Evolutionary conservation across 2,329 filamentous ascomycete species (phyloP).

Genomic region (Alternaria hordeiaustralica): DNA sequence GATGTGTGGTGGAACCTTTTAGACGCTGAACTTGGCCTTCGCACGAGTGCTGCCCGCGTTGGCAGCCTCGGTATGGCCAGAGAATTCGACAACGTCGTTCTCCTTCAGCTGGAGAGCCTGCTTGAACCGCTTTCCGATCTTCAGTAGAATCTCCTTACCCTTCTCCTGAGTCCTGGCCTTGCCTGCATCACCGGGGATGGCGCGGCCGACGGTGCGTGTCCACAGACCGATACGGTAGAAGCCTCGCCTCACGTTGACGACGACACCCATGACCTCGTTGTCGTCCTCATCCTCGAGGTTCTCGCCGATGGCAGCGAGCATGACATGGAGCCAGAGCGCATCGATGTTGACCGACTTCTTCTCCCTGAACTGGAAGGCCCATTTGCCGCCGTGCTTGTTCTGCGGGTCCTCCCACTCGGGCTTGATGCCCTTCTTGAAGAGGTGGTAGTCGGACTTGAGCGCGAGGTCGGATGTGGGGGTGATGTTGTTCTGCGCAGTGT

Average conservation of each 20-base stretch:
- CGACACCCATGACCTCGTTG: constrained; percentile 98
- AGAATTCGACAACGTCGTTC: constrained; percentile 87
- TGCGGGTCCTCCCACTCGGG: constrained; percentile 98
- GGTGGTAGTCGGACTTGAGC: constrained; percentile 98
- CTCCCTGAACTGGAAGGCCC: constrained; percentile 98
- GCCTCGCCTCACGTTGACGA: constrained; percentile 97
- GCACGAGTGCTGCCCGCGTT: constrained; percentile 92
- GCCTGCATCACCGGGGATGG: constrained; percentile 74
- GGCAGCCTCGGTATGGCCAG: constrained; percentile 92
- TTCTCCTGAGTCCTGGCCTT: constrained; percentile 82
- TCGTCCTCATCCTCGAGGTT: constrained; percentile 94
- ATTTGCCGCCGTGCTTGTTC: constrained; percentile 99
- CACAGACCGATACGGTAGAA: constrained; percentile 98
- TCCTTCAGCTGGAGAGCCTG: constrained; percentile 81
- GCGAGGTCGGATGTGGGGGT: constrained; percentile 93
- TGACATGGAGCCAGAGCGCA: constrained; percentile 94
- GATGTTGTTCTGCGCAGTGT: constrained; percentile 86
- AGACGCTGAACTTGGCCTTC: constrained; percentile 91
- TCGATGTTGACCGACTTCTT: constrained; percentile 92
- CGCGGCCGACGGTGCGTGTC: constrained; percentile 93
- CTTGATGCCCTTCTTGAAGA: constrained; percentile 96
- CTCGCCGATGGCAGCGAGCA: constrained; percentile 96
- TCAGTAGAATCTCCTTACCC: constrained; percentile 81
- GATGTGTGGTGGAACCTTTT: constrained; percentile 39
- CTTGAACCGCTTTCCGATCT: constrained; percentile 92